Evolutionary conservation across 495 filamentous ascomycete species (phyloP).

Genomic region (Thermochaetoides thermophila): DNA sequence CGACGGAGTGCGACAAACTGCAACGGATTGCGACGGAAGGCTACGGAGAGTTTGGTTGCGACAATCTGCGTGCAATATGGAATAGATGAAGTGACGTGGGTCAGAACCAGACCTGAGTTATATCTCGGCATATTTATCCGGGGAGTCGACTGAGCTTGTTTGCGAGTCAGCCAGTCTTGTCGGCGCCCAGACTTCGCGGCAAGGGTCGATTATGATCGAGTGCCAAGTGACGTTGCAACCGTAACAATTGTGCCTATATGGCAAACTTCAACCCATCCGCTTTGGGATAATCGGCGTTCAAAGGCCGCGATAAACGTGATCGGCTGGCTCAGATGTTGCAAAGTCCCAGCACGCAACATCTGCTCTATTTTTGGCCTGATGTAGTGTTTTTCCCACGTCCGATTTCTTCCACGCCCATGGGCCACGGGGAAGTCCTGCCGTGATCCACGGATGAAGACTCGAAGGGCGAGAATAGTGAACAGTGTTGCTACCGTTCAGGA

Average conservation of each 20-base stretch:
- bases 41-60: constrained; percentile 19
- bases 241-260: constrained; percentile 18
- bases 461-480: constrained; percentile 9
- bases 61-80: constrained; percentile 23
- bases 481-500: constrained; percentile 1
- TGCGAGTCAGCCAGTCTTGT: constrained; percentile 7
- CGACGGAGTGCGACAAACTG: too few relatives aligned
- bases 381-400: constrained; percentile 6
- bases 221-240: constrained; percentile 17
- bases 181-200: constrained; percentile 7
- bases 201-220: too few relatives aligned
- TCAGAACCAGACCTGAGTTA: constrained; percentile 12
- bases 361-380: constrained; percentile 22
- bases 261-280: constrained; percentile 4
- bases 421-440: background rate
- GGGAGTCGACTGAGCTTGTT: constrained; percentile 5
- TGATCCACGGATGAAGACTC: constrained; percentile 5
- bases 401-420: constrained; percentile 1
- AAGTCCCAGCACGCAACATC: background rate
- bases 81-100: constrained; percentile 21
- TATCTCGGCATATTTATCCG: constrained; percentile 22
- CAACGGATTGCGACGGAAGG: too few relatives aligned
- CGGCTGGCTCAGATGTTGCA: too few relatives aligned
- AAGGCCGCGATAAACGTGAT: constrained; percentile 19
- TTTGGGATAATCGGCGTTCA: constrained; percentile 14